Conservation (phyloP, 768 basidiomycete species). For the Filobasidium floriforme region DNA sequence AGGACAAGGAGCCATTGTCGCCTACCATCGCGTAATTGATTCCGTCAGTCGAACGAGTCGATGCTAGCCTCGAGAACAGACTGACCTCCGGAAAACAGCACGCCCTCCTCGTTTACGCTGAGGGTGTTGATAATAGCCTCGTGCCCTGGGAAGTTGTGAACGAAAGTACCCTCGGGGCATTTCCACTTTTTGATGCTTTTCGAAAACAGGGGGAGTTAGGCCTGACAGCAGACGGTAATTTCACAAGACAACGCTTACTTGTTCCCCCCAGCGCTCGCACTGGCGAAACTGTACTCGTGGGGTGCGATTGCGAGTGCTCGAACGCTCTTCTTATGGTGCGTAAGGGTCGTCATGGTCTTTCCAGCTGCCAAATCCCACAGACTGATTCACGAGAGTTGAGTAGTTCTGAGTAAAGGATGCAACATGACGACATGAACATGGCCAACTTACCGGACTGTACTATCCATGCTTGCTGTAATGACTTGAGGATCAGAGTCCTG, state of each 20-base stretch:
- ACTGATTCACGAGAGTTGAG: slow-evolving; percentile 45
- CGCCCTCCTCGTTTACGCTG: slow-evolving; percentile 87
- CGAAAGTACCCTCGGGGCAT: slow-evolving; percentile 90
- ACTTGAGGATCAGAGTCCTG: slow-evolving; percentile 97
- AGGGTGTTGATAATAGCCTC: slow-evolving; percentile 96
- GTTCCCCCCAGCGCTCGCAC: slow-evolving; percentile 93
- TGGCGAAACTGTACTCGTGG: slow-evolving; percentile 92
- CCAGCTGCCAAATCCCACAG: slow-evolving; percentile 98
- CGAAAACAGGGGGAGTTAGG: background rate
- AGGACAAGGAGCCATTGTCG: slow-evolving; percentile 81
- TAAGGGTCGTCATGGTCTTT: slow-evolving; percentile 89
- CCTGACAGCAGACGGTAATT: background rate
- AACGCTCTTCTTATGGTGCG: slow-evolving; percentile 99
- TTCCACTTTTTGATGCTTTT: slow-evolving; percentile 93
- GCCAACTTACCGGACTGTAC: slow-evolving; percentile 68
- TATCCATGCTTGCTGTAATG: slow-evolving; percentile 97
- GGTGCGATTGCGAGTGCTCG: slow-evolving; percentile 90
- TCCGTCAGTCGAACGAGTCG: slow-evolving; percentile 3
- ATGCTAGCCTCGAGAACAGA: slow-evolving; percentile 12
- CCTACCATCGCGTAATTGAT: slow-evolving; percentile 49
- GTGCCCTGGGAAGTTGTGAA: slow-evolving; percentile 92
- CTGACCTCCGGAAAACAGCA: slow-evolving; percentile 91
- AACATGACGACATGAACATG: background rate
- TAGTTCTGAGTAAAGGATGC: slow-evolving; percentile 5
- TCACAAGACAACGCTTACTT: slow-evolving; percentile 49